phyloP scores from a whole-genome alignment of 352 stramenopile genomes.

The Globisporangium takayamanum region DNA sequence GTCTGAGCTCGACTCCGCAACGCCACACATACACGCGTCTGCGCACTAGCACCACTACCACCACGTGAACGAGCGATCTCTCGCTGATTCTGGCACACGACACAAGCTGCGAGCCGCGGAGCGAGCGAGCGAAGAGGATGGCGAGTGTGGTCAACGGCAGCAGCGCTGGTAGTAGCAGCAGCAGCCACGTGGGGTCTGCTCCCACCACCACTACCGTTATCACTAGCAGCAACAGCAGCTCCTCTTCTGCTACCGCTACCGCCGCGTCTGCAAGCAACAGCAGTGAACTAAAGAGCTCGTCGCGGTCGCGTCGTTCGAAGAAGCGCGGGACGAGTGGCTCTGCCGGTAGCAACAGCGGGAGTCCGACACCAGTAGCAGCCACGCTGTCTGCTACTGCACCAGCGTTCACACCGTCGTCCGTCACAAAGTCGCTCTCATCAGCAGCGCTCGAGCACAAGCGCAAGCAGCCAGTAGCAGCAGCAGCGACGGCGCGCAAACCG shows the following conservation, averaged over 20 bases:
- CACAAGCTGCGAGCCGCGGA: not conserved
- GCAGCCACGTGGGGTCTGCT: conserved; percentile 18
- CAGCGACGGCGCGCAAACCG: not conserved
- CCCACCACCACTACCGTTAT: conserved; percentile 21
- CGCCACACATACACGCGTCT: no score
- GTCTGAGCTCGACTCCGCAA: no score
- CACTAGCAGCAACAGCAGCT: conserved; percentile 4
- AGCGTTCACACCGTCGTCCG: conserved; percentile 6
- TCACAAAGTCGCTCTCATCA: not conserved
- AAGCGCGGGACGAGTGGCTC: conserved; percentile 13
- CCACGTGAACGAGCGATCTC: not conserved
- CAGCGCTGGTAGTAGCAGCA: conserved; percentile 16
- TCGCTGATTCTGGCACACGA: not conserved
- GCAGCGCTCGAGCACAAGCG: conserved; percentile 19
- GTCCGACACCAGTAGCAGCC: not conserved
- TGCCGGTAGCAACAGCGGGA: conserved; percentile 1
- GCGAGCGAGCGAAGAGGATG: conserved; percentile 9
- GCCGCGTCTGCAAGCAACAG: not conserved
- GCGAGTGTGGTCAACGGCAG: conserved; percentile 27
- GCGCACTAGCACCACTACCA: no score
- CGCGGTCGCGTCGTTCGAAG: not conserved
- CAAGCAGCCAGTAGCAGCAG: not conserved
- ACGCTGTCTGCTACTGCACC: conserved; percentile 11
- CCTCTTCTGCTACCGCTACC: no score
- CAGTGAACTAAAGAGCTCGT: not conserved